Base-by-base conservation (phyloP, 208 protist species). In the Leishmania major region DNA sequence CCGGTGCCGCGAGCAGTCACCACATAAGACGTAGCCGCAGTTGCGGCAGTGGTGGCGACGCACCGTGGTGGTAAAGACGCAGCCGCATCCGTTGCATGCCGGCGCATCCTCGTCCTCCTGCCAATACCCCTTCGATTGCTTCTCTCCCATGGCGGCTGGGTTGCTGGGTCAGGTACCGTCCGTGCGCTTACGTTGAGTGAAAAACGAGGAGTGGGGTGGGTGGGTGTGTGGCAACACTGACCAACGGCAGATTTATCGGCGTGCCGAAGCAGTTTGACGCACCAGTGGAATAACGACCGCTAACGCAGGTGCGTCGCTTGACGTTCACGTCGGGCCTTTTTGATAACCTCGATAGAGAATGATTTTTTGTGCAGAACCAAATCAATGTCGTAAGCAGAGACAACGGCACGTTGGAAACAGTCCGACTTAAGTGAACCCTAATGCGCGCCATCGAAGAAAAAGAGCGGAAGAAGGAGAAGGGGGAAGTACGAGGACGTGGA, bases 11-110 rank as follows among this genome's bases (percentile, higher is more conserved):
- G 92, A 95, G 84, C 97, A 99, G 57, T 94, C 90, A 4, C 81
- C 84, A 82, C 97, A 99, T 78, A 98, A 98, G 60, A 99, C 90
- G 79, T 94, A 95, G 40, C 97, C 97, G 84, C 97, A 99, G 78
- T 97, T 95, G 40, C 97, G 90, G 84, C 97, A 99, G 87, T 99
- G 97, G 84, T 99, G 97, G 6, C 94, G 91, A 28, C 97, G 91
- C 19, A 89, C 86, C 28, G 89, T 91, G 35, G 96, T 62, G 40
- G 89, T 87, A 79, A 99, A 99, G 8, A 70, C 57, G 28, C 74
- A 80, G 70, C 77, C 71, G 83, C 97, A 99, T 2, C 89, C 77
- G 76, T 90, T 94, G 89, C 97, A 99, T 19, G 76, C 77, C 47
- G 88, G 81, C 40, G 88, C 93, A n/a, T 93, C 91, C 31, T 93